Conservation (phyloP, 208 protist species). For the Wallacemonas collosoma region DNA sequence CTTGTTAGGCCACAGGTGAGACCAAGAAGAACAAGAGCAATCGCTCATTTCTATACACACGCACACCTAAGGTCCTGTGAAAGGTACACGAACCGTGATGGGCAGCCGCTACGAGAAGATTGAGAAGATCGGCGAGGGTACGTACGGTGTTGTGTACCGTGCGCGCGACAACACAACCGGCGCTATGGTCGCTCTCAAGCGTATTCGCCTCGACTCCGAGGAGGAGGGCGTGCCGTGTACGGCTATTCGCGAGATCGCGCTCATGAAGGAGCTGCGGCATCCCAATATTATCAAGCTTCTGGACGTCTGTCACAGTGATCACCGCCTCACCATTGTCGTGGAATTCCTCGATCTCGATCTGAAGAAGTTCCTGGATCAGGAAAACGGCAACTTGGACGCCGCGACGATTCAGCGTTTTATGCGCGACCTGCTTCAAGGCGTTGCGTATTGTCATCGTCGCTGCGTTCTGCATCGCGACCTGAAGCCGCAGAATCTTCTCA, state of each 20-base stretch:
- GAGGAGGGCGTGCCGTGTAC: slow-evolving; percentile 94
- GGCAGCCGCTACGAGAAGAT: slow-evolving; percentile 84
- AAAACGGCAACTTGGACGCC: slow-evolving; percentile 57
- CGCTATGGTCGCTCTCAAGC: slow-evolving; percentile 85
- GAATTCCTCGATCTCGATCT: slow-evolving; percentile 97
- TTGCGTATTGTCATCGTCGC: slow-evolving; percentile 81
- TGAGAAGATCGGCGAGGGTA: slow-evolving; percentile 95
- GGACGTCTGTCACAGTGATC: slow-evolving; percentile 96
- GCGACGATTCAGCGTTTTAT: slow-evolving; percentile 79
- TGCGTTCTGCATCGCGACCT: slow-evolving; percentile 89
- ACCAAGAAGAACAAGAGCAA: slow-evolving; percentile 4
- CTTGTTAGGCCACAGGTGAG: not conserved
- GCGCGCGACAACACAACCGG: slow-evolving; percentile 71
- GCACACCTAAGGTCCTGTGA: not conserved
- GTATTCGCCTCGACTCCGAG: slow-evolving; percentile 80
- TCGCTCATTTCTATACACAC: not conserved
- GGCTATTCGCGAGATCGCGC: slow-evolving; percentile 94
- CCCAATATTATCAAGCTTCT: slow-evolving; percentile 94
- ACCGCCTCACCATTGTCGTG: slow-evolving; percentile 96
- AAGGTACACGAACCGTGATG: slow-evolving; percentile 20
- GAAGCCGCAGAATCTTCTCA: slow-evolving; percentile 91
- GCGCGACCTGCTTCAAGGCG: slow-evolving; percentile 70
- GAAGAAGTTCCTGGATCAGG: slow-evolving; percentile 95
- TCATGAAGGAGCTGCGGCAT: slow-evolving; percentile 97
- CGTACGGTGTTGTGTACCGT: slow-evolving; percentile 98